phyloP scores from a whole-genome alignment of 2,329 filamentous ascomycete species.

The Penicillium sp. region DNA sequence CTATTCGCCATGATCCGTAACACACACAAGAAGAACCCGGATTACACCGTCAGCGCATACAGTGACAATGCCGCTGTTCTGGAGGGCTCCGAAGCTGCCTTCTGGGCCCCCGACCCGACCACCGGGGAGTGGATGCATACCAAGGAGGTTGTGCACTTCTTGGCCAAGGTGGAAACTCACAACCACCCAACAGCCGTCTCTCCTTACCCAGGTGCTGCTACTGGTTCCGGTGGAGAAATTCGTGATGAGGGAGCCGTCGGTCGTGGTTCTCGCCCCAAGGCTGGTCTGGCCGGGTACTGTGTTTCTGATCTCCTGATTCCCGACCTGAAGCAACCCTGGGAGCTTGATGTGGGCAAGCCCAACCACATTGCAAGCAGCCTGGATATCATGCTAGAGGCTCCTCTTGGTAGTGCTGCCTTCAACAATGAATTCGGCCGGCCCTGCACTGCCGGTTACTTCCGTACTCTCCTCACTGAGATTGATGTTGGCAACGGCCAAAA shows the following conservation, averaged over 20 bases:
- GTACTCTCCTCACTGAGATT: constrained; percentile 75
- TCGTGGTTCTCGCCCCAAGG: constrained; percentile 86
- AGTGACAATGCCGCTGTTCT: constrained; percentile 97
- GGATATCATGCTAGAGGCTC: constrained; percentile 96
- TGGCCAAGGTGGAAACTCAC: constrained; percentile 96
- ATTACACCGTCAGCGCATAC: constrained; percentile 90
- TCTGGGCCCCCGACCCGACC: constrained; percentile 83
- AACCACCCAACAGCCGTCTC: constrained; percentile 97
- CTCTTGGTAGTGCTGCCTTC: constrained; percentile 90
- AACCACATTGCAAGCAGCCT: constrained; percentile 88
- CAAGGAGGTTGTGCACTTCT: constrained; percentile 80
- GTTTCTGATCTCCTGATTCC: constrained; percentile 93
- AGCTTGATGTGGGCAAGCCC: constrained; percentile 83
- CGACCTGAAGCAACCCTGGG: constrained; percentile 79
- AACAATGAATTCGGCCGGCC: constrained; percentile 98
- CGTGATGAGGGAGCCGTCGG: constrained; percentile 93
- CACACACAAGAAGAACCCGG: constrained; percentile 74
- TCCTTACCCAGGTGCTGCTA: constrained; percentile 88
- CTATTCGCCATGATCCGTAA: constrained; percentile 96
- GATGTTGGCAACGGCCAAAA: constrained; percentile 58
- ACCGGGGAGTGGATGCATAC: constrained; percentile 85
- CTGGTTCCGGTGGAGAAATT: constrained; percentile 92
- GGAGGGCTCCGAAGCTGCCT: constrained; percentile 66
- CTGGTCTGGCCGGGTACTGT: constrained; percentile 87
- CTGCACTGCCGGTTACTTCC: constrained; percentile 83